Conservation (phyloP, 176 grass and related monocot genomes). For the Oryza rufipogon region DNA sequence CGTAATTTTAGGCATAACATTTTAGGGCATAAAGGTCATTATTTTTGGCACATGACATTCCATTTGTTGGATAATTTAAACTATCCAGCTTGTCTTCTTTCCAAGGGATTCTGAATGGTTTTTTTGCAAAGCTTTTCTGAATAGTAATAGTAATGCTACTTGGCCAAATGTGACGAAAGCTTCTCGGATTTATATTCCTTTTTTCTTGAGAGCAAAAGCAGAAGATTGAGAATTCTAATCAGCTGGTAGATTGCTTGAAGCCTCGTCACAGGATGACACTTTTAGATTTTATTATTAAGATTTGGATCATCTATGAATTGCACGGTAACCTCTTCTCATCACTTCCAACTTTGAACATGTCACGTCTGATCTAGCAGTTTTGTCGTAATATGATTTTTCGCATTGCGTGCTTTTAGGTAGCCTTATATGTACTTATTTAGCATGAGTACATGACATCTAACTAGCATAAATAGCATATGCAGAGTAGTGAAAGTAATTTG, state of each 20-base stretch:
- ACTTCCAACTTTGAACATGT: neutral
- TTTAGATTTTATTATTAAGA: conserved; percentile 3
- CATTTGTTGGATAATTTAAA: conserved; percentile 40
- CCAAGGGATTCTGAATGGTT: neutral
- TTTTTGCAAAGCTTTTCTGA: conserved; percentile 10
- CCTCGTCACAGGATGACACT: neutral
- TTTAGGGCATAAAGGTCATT: neutral
- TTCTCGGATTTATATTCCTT: neutral
- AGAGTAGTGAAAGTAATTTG: too few relatives aligned
- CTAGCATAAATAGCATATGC: too few relatives aligned
- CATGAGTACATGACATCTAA: too few relatives aligned
- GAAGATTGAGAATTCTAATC: neutral
- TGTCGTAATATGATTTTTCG: too few relatives aligned
- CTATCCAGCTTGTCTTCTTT: conserved; percentile 40
- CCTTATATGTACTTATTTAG: too few relatives aligned
- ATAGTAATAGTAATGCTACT: conserved; percentile 9
- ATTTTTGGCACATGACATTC: conserved; percentile 32
- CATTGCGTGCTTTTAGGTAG: too few relatives aligned
- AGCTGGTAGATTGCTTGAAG: conserved; percentile 16
- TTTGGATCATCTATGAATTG: neutral
- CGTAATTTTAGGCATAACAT: neutral
- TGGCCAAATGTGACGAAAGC: conserved; percentile 26
- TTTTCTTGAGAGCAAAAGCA: neutral
- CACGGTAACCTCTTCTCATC: neutral
- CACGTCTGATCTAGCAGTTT: neutral